Conservation (phyloP, 169 alveolate species). For the Eimeria falciformis region DNA sequence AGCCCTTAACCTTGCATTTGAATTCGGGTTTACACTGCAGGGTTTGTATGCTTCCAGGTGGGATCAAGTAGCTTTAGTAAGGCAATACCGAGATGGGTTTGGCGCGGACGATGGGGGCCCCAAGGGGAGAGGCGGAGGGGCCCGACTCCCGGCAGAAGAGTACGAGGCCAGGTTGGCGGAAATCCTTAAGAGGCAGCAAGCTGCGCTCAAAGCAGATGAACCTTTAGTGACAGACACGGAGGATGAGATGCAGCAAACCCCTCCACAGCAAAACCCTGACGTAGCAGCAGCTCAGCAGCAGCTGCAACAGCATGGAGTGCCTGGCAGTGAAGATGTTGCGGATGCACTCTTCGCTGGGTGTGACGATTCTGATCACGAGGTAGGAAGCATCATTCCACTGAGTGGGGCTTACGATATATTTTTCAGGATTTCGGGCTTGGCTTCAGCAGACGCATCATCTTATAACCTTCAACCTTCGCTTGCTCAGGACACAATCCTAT, state of each 20-base stretch:
- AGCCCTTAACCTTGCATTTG: too few species aligned
- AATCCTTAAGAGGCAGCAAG: conserved; percentile 84
- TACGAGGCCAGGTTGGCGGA: conserved; percentile 83
- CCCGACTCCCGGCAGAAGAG: conserved; percentile 87
- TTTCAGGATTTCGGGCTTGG: too few species aligned
- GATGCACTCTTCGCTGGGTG: conserved; percentile 60
- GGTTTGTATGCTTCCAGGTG: conserved; percentile 79
- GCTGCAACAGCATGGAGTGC: conserved; percentile 13
- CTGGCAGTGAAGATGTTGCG: conserved; percentile 34
- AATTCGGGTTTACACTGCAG: too few species aligned
- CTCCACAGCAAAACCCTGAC: conserved; percentile 42
- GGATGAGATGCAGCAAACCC: conserved; percentile 70
- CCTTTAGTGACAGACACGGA: conserved; percentile 86
- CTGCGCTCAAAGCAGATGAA: conserved; percentile 85
- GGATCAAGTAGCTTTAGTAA: conserved; percentile 92
- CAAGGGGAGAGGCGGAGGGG: conserved; percentile 72
- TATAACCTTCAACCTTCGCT: too few species aligned
- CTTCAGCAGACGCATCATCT: too few species aligned
- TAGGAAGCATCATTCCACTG: background rate
- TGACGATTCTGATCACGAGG: conserved; percentile 65
- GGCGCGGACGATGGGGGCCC: conserved; percentile 81
- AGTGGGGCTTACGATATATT: too few species aligned
- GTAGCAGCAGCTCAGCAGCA: background rate
- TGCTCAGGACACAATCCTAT: too few species aligned
- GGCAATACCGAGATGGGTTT: conserved; percentile 88